Base-by-base conservation (phyloP, 768 basidiomycete species). In the Suillus subaureus region DNA sequence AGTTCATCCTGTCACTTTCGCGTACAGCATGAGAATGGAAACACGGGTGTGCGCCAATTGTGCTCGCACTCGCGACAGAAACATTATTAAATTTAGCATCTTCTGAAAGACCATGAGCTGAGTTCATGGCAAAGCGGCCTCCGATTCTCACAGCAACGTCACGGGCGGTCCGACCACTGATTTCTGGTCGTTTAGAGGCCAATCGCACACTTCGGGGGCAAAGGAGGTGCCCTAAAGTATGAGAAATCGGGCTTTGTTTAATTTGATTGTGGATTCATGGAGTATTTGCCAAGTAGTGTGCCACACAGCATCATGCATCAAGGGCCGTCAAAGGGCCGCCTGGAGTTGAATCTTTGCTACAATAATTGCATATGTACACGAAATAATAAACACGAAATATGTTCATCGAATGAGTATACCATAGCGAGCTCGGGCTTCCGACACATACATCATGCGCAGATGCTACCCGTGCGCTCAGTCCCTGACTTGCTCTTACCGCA, bases 111-210 rank as follows among this genome's bases (percentile, higher is more conserved):
- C 35, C 35, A 35, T 35, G 35, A 35, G 35, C 37, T 23, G 28
- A 18, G 37, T 28, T 16, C 16, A 37, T 12, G n/a, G 39, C 35
- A 26, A 39, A 26, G 12, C 67, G 54, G 64, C 70, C 40, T 63
- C 66, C 66, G 66, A 37, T 49, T 73, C 70, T 63, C 72, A 65
- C 66, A 56, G 52, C 49, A 23, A 31, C 16, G 37, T 62, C 23
- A 49, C 47, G 12, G 21, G 54, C 57, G 47, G 65, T n/a, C 57
- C 58, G 64, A 47, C 37, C 57, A 58, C n/a, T 18, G 37, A 16
- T 33, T 6, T 33, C 33, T 33, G 5, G 33, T 33, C 6, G 5
- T 6, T 33, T 39, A 47, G 45, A 45, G 15, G 55, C 55, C 21
- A 35, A 23, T 35, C 55, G 12, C 35, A 37, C 35, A 23, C 54